Evolutionary conservation across 2,329 filamentous ascomycete genomes (phyloP), one percentile per base, ranked within the genome.

Genomic region (Fusarium floridanum): DNA sequence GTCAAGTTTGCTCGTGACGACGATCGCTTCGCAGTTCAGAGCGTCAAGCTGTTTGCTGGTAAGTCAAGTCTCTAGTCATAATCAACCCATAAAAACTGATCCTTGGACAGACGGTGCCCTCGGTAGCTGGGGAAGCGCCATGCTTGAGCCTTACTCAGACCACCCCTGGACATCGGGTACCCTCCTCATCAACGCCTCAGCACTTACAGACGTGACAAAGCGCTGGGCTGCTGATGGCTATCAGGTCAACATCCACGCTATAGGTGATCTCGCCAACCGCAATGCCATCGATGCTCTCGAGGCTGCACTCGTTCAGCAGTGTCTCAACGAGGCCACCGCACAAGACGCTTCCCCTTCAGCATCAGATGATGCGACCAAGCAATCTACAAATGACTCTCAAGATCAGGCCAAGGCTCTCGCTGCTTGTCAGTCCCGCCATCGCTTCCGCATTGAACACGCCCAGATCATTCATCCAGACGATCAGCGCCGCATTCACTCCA

Each of bases 231-330:
- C 82, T 3, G 86, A 85, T 39, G 90, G 90, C 14, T 93, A 87
- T 76, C 92, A 94, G 78, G 91, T 94, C 66, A 92, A 92, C 77
- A 92, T 94, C 69, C 92, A 94, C 80, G 92, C 91, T 57, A 94
- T 94, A 67, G 92, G 92, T 10, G 92, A 94, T 80, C 85, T 89
- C 6, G 92, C 92, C 17, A 93, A 93, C 78, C 87, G 91, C 29
- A 84, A 90, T 36, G 90, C 91, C 66, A 82, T 94, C 53, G 88
- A 92, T 74, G 91, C 91, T 10, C 87, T 93, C 61, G 86, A 89
- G 56, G 84, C 85, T 8, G 88, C 90, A 11, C 85, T 93, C 6
- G 81, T 83, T n/a, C 78, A 84, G 22, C 77, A 88, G 20, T 93
- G 91, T 71, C 86, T 87, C 16, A 79, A 78, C 7, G 74, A 74